Evolutionary conservation across 2,329 filamentous ascomycete genomes (phyloP).

Genomic region (Penicillium fuscoglaucum): DNA sequence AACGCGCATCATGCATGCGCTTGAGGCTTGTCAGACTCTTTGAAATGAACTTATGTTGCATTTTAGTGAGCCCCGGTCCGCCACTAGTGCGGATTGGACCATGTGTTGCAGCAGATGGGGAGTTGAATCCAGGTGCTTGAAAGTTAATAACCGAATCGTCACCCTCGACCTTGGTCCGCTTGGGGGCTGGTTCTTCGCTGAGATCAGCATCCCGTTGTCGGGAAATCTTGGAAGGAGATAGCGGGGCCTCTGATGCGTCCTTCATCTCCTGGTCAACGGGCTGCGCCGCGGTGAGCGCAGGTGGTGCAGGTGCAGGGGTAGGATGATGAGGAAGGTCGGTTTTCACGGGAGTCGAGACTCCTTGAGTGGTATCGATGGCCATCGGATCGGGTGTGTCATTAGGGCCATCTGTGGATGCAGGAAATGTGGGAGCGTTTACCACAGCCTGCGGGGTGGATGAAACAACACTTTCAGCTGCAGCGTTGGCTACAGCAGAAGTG

Average conservation of each 20-base stretch:
- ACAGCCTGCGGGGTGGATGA: not conserved
- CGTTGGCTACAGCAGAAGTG: not conserved
- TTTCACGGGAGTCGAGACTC: slow-evolving; percentile 22
- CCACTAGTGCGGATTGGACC: slow-evolving; percentile 16
- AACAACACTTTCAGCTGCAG: not conserved
- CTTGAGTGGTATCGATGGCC: slow-evolving; percentile 24
- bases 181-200: slow-evolving; percentile 65
- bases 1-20: slow-evolving; percentile 76
- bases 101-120: slow-evolving; percentile 34
- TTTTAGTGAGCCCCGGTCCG: slow-evolving; percentile 38
- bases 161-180: slow-evolving; percentile 74
- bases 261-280: slow-evolving; percentile 52
- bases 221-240: slow-evolving; percentile 60
- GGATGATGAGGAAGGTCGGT: slow-evolving; percentile 41
- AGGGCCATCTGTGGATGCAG: slow-evolving; percentile 10
- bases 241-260: slow-evolving; percentile 56
- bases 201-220: slow-evolving; percentile 76
- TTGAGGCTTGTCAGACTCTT: slow-evolving; percentile 59
- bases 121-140: slow-evolving; percentile 47
- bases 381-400: slow-evolving; percentile 18
- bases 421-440: not conserved
- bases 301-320: slow-evolving; percentile 17
- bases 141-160: slow-evolving; percentile 48
- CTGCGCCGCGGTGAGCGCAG: slow-evolving; percentile 23
- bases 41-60: slow-evolving; percentile 45